Evolutionary conservation across 2,329 filamentous ascomycete species (phyloP).

Genomic region (Pezicula radicicola): DNA sequence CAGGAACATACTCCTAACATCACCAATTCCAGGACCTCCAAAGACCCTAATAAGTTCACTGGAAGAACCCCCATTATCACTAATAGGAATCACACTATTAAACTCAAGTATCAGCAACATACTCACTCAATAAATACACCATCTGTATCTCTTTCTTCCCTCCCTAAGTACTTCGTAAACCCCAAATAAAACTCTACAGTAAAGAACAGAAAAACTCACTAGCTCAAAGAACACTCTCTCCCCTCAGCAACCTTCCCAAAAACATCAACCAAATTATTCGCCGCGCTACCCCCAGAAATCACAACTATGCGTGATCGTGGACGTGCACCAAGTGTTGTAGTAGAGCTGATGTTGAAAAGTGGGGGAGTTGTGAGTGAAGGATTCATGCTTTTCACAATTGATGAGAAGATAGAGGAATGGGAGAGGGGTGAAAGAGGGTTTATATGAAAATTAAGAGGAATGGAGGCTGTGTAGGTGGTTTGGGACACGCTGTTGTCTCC

Average conservation of each 20-base stretch:
- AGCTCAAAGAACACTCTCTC: conserved; percentile 27
- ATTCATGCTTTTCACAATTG: too few relatives aligned
- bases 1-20: conserved; percentile 62
- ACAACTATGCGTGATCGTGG: conserved; percentile 55
- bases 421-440: too few relatives aligned
- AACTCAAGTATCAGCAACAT: conserved; percentile 30
- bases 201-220: conserved; percentile 20
- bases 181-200: neutral
- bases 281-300: conserved; percentile 91
- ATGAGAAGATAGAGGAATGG: too few relatives aligned
- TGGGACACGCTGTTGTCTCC: too few relatives aligned
- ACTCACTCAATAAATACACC: neutral
- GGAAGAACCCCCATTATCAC: conserved; percentile 91
- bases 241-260: conserved; percentile 57
- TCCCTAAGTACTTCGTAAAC: neutral
- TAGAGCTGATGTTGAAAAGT: too few relatives aligned
- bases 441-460: too few relatives aligned
- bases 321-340: too few relatives aligned
- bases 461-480: too few relatives aligned
- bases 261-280: conserved; percentile 89
- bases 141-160: neutral
- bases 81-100: conserved; percentile 76
- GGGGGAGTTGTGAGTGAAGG: too few relatives aligned
- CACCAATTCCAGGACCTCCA: conserved; percentile 83
- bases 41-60: conserved; percentile 93